phyloP scores from a whole-genome alignment of 257 asterid genomes.

The Solanum clarkiae region DNA sequence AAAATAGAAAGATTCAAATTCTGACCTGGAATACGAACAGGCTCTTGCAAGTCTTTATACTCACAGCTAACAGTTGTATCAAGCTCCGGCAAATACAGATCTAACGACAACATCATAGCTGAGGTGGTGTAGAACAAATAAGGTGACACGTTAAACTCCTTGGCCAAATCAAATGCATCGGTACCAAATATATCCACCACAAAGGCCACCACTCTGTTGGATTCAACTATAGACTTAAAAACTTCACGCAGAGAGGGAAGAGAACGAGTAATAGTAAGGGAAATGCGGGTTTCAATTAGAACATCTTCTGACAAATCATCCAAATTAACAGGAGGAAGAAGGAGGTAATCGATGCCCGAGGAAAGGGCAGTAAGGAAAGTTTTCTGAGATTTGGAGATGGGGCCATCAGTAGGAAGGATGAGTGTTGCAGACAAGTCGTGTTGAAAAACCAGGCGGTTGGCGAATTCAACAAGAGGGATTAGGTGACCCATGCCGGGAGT shows the following conservation, averaged over 20 bases:
- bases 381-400: conserved; percentile 30
- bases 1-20: neutral
- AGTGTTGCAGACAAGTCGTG: conserved; percentile 43
- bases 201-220: neutral
- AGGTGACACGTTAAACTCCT: conserved; percentile 1
- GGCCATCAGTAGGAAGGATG: conserved; percentile 44
- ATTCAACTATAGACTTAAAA: neutral
- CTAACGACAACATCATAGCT: conserved; percentile 1
- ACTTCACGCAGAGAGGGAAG: neutral
- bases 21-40: neutral
- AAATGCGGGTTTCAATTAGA: conserved; percentile 15
- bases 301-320: conserved; percentile 27
- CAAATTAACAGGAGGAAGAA: conserved; percentile 44
- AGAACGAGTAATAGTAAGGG: neutral
- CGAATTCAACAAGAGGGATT: conserved; percentile 53
- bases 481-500: conserved; percentile 87
- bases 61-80: neutral
- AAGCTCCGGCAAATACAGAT: conserved; percentile 4
- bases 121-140: conserved; percentile 7
- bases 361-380: conserved; percentile 41
- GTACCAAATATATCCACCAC: conserved; percentile 12
- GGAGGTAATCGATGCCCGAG: conserved; percentile 8
- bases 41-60: neutral
- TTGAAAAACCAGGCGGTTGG: conserved; percentile 26
- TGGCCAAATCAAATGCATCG: conserved; percentile 12